phyloP scores from a whole-genome alignment of 805 yeast species.

The Jamesozyma piceae region DNA sequence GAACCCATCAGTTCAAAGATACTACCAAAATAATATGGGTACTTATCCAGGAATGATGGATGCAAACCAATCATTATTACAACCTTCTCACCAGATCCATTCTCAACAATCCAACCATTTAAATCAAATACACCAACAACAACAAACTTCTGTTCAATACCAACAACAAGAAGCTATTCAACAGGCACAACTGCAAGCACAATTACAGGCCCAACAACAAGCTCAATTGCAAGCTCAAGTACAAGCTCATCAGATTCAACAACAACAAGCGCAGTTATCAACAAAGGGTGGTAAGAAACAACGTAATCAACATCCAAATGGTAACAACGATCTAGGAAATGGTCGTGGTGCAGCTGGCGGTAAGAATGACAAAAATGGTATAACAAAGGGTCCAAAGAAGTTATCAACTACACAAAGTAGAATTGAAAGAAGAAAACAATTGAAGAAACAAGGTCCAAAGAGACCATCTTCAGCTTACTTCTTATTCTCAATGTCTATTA shows the following conservation, averaged over 20 bases:
- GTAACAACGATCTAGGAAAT: not conserved
- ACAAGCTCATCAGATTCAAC: conserved; percentile 2
- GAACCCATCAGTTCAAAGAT: conserved; percentile 23
- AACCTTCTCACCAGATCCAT: conserved; percentile 8
- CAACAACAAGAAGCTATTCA: conserved; percentile 13
- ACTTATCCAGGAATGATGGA: conserved; percentile 19
- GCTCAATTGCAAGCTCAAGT: conserved; percentile 4
- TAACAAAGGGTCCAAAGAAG: conserved; percentile 19
- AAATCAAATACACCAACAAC: conserved; percentile 3
- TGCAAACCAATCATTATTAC: conserved; percentile 14
- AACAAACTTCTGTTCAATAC: conserved; percentile 2
- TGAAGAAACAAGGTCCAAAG: conserved; percentile 31
- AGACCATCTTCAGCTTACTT: conserved; percentile 34
- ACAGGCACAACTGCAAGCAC: conserved; percentile 14
- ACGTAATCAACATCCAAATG: not conserved
- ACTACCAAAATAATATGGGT: conserved; percentile 18
- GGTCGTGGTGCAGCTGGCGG: not conserved
- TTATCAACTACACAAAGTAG: conserved; percentile 30
- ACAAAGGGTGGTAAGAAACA: not conserved
- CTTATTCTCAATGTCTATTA: conserved; percentile 29
- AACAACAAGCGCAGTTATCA: conserved; percentile 1
- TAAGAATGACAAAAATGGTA: not conserved
- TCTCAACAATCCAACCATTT: conserved; percentile 4
- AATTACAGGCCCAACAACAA: conserved; percentile 4
- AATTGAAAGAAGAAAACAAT: conserved; percentile 29